Base-by-base conservation (phyloP, 768 basidiomycete species). In the Pleurotus citrinopileatus region DNA sequence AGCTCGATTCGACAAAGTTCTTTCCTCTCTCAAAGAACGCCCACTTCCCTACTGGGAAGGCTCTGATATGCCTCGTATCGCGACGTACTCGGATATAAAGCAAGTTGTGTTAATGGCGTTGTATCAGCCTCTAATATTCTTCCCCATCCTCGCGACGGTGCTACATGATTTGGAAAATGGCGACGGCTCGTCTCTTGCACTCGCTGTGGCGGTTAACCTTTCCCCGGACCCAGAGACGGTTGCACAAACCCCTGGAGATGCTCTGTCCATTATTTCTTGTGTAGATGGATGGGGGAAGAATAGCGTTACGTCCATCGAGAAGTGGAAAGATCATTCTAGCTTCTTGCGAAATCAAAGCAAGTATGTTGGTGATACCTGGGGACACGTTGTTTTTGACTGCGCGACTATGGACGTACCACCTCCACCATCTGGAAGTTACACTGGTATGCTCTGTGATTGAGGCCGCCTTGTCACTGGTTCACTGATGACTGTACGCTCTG, bases 111-210 rank as follows among this genome's bases (percentile, higher is more conserved):
- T 64, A 52, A 19, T 27, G 1, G 12, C 57, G 7, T 57, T 69
- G 20, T 67, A 63, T 51, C 29, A 55, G 4, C 67, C 65, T 17
- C 58, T 59, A 42, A 42, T 22, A 27, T 9, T 42, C 12, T 63
- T 57, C 46, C 55, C 57, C 8, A 17, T 38, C 6, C 51, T 66
- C 2, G 62, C 62, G 3, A 40, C 42, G 22, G 61, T 54, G 1
- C 60, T 69, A 19, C 58, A 61, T 26, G 58, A 57, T n/a, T 57
- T 67, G 4, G 61, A 64, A 43, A 1, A 42, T 15, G 67, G 67
- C 9, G 56, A 69, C 54, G 65, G 59, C 6, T 40, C 53, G 1
- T 34, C 52, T 15, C 52, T 44, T 6, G 12, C 10, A 9, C 9
- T 13, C 20, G 20, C 23, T 22, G 17, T 22, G 17, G 9, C 22